Base-by-base conservation (phyloP, 345 rosid species). In the Lepidium didymum region DNA sequence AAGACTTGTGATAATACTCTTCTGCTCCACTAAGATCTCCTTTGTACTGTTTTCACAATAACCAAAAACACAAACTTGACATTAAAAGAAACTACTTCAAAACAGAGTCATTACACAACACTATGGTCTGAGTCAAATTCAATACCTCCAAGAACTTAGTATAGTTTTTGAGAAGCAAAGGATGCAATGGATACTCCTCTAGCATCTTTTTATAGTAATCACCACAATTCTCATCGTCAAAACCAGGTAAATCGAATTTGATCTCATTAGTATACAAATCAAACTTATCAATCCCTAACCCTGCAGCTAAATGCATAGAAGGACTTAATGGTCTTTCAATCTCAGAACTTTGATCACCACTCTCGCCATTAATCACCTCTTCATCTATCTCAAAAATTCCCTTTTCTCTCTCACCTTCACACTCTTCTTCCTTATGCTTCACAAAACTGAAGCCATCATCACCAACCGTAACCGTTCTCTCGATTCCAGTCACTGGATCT, bases 11-110 rank as follows among this genome's bases (percentile, higher is more conserved):
- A 80, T 77, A 89, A 73, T 81, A 84, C 52, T 86, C 86, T 80
- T 85, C 87, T 15, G 96, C 95, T 57, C 85, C 92, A 72, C 38
- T 77, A 40, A 87, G 68, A 70, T 87, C 87, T 73, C 92, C 98
- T 74, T 87, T 87, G 2, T 75, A 70, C 98, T 89, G 81, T 64
- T n/a, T 12, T 23, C 0, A 47, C 40, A 51, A 15, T 8, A 10
- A 19, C 25, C 23, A n/a, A 8, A 33, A 51, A 10, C n/a, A 10
- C 38, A 67, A 34, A 6, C 27, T 51, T 19, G 23, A 44, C 19
- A 56, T 31, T 10, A 53, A 74, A 18, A 67, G 64, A 60, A 41
- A 59, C 56, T 13, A 42, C 2, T 29, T 12, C 4, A 35, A 50
- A 57, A 50, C 62, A 73, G 40, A 73, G 66, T 38, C 41, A 51